Percentiles rank a stretch among this genome's conserved stretches.
Evolutionary conservation across 2,329 filamentous ascomycete genomes (phyloP).

Genomic region (Cordyceps pruinosa): DNA sequence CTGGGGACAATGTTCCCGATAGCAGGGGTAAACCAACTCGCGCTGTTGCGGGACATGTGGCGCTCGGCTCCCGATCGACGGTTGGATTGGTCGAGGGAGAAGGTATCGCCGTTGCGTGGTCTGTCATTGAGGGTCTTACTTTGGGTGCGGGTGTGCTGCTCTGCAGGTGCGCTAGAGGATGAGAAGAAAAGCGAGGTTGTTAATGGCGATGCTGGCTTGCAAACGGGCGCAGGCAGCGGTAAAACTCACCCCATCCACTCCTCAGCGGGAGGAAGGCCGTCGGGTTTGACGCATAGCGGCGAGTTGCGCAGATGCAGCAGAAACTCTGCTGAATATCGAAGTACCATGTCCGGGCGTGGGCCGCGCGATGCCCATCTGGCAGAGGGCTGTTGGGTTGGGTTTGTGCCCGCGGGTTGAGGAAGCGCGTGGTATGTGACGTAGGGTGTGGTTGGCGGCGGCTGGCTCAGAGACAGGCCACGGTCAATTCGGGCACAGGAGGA

Average conservation of each 20-base stretch:
- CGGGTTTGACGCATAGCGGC: conserved; percentile 74
- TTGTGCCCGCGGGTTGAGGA: neutral
- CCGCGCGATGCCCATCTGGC: conserved; percentile 32
- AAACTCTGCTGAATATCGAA: conserved; percentile 69
- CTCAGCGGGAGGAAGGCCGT: conserved; percentile 72
- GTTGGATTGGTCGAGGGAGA: conserved; percentile 42
- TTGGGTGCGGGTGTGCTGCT: conserved; percentile 39
- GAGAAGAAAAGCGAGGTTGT: conserved; percentile 11
- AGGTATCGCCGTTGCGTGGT: conserved; percentile 36
- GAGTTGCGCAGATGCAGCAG: conserved; percentile 72
- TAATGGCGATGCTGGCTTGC: neutral
- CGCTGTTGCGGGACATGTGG: conserved; percentile 48
- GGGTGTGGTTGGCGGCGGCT: neutral
- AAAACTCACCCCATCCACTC: conserved; percentile 88
- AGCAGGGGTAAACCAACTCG: conserved; percentile 39
- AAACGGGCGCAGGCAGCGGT: neutral
- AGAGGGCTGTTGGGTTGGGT: neutral
- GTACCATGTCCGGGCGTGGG: conserved; percentile 38
- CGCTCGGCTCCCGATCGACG: conserved; percentile 47
- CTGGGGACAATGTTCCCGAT: neutral
- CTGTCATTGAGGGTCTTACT: conserved; percentile 39
- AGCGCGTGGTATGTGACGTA: conserved; percentile 7
- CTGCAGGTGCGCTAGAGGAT: conserved; percentile 34
- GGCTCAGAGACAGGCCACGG: neutral
- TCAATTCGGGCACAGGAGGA: neutral